phyloP scores from a whole-genome alignment of 768 basidiomycete genomes.

The Boletus rex-veris region DNA sequence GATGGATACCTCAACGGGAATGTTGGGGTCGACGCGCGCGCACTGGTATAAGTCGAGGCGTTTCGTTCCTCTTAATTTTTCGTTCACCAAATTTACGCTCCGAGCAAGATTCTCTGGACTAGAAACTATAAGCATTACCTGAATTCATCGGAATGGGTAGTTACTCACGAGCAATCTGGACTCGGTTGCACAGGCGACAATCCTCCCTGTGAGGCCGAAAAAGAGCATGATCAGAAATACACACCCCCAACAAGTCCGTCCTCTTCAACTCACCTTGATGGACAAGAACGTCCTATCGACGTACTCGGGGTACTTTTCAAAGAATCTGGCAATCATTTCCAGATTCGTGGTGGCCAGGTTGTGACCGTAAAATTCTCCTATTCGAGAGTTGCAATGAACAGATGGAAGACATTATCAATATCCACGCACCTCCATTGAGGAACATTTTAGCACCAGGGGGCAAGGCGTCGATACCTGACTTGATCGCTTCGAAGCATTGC shows the following conservation, averaged over 20 bases:
- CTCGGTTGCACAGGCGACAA: background rate
- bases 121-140: no score
- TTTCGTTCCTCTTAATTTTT: slow-evolving; percentile 47
- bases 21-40: slow-evolving; percentile 43
- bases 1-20: slow-evolving; percentile 45
- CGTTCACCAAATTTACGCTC: slow-evolving; percentile 43
- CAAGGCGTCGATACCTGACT: slow-evolving; percentile 44
- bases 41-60: slow-evolving; percentile 58
- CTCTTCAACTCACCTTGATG: slow-evolving; percentile 23
- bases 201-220: background rate
- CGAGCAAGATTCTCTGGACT: slow-evolving; percentile 41
- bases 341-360: slow-evolving; percentile 42
- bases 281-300: slow-evolving; percentile 32
- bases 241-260: background rate
- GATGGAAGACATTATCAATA: background rate
- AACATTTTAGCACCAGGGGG: slow-evolving; percentile 45
- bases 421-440: slow-evolving; percentile 45
- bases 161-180: background rate
- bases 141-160: background rate
- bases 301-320: slow-evolving; percentile 33
- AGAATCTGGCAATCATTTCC: slow-evolving; percentile 40
- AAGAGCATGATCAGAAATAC: no score
- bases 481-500: slow-evolving; percentile 60
- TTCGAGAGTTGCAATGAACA: background rate
- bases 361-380: slow-evolving; percentile 58